A percentile compares a stretch with the other conserved stretches of the same genome.
Conservation (phyloP, 306 rosid species). For the Spatholobus suberectus region DNA sequence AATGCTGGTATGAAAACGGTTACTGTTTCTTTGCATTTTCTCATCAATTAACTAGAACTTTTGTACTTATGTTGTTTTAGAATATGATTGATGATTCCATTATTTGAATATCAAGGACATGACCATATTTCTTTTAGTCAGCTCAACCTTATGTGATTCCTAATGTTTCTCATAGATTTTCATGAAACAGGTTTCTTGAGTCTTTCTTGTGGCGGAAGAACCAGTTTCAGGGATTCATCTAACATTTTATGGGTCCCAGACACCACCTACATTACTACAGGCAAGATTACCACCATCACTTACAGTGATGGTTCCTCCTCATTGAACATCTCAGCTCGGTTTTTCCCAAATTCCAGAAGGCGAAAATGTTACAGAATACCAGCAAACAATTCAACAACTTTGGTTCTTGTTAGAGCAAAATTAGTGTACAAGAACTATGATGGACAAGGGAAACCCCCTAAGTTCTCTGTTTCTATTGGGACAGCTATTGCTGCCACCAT, state of each 20-base stretch:
- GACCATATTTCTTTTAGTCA: neutral
- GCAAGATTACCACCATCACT: slow-evolving; percentile 54
- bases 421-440: slow-evolving; percentile 85
- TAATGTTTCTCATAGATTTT: slow-evolving; percentile 31
- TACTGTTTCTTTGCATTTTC: neutral
- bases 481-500: slow-evolving; percentile 67
- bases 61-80: neutral
- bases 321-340: slow-evolving; percentile 54
- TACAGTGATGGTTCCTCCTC: slow-evolving; percentile 48
- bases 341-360: slow-evolving; percentile 53
- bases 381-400: slow-evolving; percentile 53
- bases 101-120: slow-evolving; percentile 8
- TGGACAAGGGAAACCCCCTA: slow-evolving; percentile 71
- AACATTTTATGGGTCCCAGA: slow-evolving; percentile 83
- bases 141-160: neutral
- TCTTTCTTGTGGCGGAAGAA: slow-evolving; percentile 85
- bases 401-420: slow-evolving; percentile 78
- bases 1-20: neutral
- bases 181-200: slow-evolving; percentile 81
- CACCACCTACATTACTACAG: slow-evolving; percentile 60
- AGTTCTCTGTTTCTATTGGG: slow-evolving; percentile 80
- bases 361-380: slow-evolving; percentile 72
- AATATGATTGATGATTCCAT: neutral
- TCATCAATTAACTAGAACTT: neutral
- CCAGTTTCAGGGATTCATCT: slow-evolving; percentile 62